Base-by-base conservation (phyloP, 1,284 basidiomycete species). In the Apiotrichum laibachii region DNA sequence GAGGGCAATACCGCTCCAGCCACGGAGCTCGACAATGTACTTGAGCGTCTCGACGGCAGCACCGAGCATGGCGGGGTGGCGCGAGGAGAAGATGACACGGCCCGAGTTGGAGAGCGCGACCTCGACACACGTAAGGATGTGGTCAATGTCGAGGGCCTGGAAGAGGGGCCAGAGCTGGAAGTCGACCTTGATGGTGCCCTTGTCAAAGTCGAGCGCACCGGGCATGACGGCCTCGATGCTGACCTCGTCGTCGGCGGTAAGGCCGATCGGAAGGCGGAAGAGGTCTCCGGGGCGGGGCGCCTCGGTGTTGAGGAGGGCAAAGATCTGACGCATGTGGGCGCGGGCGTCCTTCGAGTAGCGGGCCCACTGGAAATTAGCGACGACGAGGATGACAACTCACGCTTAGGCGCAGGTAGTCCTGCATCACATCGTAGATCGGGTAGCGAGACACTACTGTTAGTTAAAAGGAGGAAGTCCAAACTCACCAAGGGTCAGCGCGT, bases 141-240 rank as follows among this genome's bases (percentile, higher is more conserved):
- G 93, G 75, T 96, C 94, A 59, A 97, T 85, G 68, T 93, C 93
- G 59, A 98, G 79, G 64, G 89, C 89, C 75, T 95, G 91, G 84
- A 98, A 97, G 55, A 98, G 75, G 0, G 94, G 94, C 92, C 93
- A 98, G 85, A 96, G 91, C 50, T 92, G 92, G 73, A 95, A 94
- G 70, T 82, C 76, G 54, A 79, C 75, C 48, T 76, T 72, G 53
- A 78, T 67, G 37, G 79, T 62, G 26, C 76, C 78, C 31, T 69
- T 69, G 34, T 78, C 74, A 68, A 80, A 81, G 59, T 81, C 79
- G 51, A 72, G 61, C 2, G 72, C 76, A 9, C 81, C 81, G 1
- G 81, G 75, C 75, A 81, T 77, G 50, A 53, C 51, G 1, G 65
- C 72, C 53, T 74, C 70, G 16, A 79, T 51, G 11, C 63, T 61